Conservation (phyloP, 1,284 basidiomycete species). For the Ceratorhiza oryzae-sativae region DNA sequence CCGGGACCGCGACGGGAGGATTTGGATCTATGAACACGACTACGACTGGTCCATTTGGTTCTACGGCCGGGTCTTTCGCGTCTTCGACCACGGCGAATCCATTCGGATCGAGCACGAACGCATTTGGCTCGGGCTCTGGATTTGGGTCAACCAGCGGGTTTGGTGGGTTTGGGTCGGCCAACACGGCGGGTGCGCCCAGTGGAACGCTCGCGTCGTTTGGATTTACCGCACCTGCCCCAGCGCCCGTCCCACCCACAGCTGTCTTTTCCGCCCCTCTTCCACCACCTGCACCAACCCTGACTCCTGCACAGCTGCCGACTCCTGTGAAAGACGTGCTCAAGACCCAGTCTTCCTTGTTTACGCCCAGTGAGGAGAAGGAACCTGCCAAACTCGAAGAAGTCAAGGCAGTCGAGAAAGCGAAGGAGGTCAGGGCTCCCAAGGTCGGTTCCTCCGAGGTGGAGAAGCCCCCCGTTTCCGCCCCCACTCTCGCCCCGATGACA, state of each 20-base stretch:
- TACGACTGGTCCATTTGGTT: not conserved
- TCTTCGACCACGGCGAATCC: not conserved
- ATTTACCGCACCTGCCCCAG: not conserved
- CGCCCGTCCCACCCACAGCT: not conserved
- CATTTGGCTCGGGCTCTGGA: not conserved
- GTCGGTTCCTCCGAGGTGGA: not conserved
- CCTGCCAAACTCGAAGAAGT: not conserved
- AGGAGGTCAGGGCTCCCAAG: not conserved
- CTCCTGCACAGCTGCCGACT: slow-evolving; percentile 12
- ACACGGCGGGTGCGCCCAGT: not conserved
- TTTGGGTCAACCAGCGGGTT: slow-evolving; percentile 21
- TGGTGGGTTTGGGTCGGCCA: slow-evolving; percentile 17
- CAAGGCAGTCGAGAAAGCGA: not conserved
- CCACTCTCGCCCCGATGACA: not conserved
- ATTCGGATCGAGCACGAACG: slow-evolving; percentile 10
- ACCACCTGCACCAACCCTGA: slow-evolving; percentile 2
- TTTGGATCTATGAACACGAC: not conserved
- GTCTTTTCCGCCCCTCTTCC: slow-evolving; percentile 27
- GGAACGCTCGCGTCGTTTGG: slow-evolving; percentile 15
- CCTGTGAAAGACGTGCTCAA: slow-evolving; percentile 6
- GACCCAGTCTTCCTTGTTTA: slow-evolving; percentile 8
- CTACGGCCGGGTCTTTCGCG: not conserved
- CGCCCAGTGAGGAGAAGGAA: not conserved
- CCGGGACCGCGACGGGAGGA: not conserved
- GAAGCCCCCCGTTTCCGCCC: not conserved